A percentile compares a stretch with the other conserved stretches of the same genome.
Evolutionary conservation across 768 basidiomycete genomes (phyloP).

Genomic region (Russula virescens): DNA sequence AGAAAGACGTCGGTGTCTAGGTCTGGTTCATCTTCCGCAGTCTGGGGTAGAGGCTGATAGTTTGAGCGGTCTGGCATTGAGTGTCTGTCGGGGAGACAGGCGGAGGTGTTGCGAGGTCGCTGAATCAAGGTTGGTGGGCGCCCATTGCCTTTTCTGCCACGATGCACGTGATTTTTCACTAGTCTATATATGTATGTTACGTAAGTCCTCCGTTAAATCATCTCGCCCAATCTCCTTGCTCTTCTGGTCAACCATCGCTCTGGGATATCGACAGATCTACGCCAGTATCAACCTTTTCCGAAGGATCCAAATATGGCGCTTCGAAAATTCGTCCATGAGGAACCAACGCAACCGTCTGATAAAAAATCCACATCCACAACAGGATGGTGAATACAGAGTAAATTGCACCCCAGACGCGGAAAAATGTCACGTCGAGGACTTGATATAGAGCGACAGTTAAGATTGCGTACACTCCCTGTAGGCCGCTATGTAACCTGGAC

Average conservation of each 20-base stretch:
- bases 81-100: neutral
- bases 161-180: too few species aligned
- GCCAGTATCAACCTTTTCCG: conserved; percentile 28
- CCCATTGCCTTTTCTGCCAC: neutral
- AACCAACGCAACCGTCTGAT: conserved; percentile 36
- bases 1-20: conserved; percentile 29
- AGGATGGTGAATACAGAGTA: conserved; percentile 47
- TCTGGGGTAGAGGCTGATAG: conserved; percentile 44
- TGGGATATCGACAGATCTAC: neutral
- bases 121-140: neutral
- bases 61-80: conserved; percentile 43
- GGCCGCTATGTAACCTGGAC: neutral
- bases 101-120: neutral
- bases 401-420: conserved; percentile 53
- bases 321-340: conserved; percentile 39
- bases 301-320: conserved; percentile 36
- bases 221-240: neutral
- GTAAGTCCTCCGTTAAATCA: too few species aligned
- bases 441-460: conserved; percentile 49
- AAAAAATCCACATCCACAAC: conserved; percentile 47
- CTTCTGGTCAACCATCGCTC: neutral
- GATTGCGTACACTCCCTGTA: conserved; percentile 60
- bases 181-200: too few species aligned
- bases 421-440: conserved; percentile 47
- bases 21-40: conserved; percentile 35